phyloP scores from a whole-genome alignment of 768 basidiomycete genomes.

The Fomitopsis serialis region DNA sequence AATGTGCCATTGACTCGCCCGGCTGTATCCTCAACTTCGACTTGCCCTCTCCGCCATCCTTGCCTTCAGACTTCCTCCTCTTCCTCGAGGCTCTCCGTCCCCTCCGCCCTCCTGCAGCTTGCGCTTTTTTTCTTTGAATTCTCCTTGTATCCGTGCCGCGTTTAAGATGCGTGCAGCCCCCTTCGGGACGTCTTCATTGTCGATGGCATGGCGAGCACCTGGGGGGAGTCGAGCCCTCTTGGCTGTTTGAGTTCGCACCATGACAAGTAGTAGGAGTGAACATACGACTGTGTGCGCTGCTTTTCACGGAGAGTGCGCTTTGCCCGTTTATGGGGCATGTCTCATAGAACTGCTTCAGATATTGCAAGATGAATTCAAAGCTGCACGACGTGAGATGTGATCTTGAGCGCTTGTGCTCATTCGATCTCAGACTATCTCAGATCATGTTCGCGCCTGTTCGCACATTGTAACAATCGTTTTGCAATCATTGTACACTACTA shows the following conservation, averaged over 20 bases:
- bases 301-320: constrained; percentile 28
- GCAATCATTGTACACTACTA: too few species aligned
- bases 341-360: too few species aligned
- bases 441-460: too few species aligned
- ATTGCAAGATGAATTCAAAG: too few species aligned
- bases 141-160: constrained; percentile 51
- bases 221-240: constrained; percentile 22
- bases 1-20: constrained; percentile 71
- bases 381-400: too few species aligned
- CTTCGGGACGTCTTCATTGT: constrained; percentile 64
- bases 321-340: constrained; percentile 31
- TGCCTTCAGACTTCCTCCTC: constrained; percentile 22
- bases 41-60: constrained; percentile 1
- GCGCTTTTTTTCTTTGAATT: constrained; percentile 33
- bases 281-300: constrained; percentile 22
- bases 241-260: neutral
- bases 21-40: constrained; percentile 44
- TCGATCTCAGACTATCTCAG: too few species aligned
- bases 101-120: constrained; percentile 19
- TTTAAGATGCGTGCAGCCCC: constrained; percentile 60
- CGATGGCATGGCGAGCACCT: constrained; percentile 11
- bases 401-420: too few species aligned
- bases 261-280: neutral
- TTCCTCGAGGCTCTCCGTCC: constrained; percentile 8
- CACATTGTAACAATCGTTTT: too few species aligned